A percentile compares a stretch with the other conserved stretches of the same genome.
Conservation (phyloP, 1,284 basidiomycete species). For the Cutaneotrichosporon mucoides region DNA sequence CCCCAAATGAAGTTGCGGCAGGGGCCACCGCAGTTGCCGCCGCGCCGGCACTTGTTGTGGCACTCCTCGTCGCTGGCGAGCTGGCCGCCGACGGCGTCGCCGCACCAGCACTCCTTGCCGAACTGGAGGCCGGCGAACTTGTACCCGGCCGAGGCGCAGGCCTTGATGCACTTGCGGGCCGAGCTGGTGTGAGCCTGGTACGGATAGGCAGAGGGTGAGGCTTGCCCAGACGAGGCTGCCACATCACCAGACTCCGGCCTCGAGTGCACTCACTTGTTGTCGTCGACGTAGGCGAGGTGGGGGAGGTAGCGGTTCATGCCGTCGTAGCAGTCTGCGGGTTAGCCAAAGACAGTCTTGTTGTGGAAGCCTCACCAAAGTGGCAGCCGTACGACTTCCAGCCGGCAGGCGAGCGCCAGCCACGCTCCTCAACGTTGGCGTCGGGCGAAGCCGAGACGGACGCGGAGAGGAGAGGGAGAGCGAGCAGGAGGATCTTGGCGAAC, state of each 20-base stretch:
- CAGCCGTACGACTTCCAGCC: slow-evolving; percentile 27
- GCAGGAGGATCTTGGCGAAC: slow-evolving; percentile 1
- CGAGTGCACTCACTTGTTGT: slow-evolving; percentile 16
- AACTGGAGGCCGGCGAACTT: slow-evolving; percentile 25
- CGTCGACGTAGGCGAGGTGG: slow-evolving; percentile 12
- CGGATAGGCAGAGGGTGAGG: too few relatives aligned
- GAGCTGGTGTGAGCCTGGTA: background rate
- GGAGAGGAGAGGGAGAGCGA: slow-evolving; percentile 9
- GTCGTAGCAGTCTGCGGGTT: slow-evolving; percentile 30
- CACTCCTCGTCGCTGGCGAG: slow-evolving; percentile 19
- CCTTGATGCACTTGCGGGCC: slow-evolving; percentile 22
- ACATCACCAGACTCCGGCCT: too few relatives aligned
- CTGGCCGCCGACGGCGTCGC: slow-evolving; percentile 21
- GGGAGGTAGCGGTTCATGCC: slow-evolving; percentile 29
- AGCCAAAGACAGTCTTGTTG: too few relatives aligned
- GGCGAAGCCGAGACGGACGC: background rate
- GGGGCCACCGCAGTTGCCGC: slow-evolving; percentile 24
- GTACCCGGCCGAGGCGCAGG: slow-evolving; percentile 17
- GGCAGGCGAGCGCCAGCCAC: background rate
- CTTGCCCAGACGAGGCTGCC: too few relatives aligned
- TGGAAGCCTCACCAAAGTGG: slow-evolving; percentile 25
- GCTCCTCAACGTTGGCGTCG: background rate
- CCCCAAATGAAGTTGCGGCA: slow-evolving; percentile 28
- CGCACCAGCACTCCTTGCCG: slow-evolving; percentile 30
- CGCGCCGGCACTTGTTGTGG: slow-evolving; percentile 16